A percentile compares a stretch with the other conserved stretches of the same genome.
phyloP scores from a whole-genome alignment of 2,329 filamentous ascomycete species.

The Ophiostoma quercus region DNA sequence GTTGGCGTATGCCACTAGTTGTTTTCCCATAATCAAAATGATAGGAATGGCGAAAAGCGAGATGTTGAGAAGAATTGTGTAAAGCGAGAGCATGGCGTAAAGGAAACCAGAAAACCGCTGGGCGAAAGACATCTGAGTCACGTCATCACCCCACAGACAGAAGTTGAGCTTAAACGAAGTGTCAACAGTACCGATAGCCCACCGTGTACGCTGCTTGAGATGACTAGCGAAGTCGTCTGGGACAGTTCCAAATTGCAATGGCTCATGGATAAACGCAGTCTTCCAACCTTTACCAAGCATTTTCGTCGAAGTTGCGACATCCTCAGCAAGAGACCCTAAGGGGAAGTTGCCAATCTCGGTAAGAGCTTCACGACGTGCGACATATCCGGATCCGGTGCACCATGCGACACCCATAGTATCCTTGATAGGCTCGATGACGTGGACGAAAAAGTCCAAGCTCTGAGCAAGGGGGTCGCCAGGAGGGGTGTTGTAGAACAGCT shows the following conservation, averaged over 20 bases:
- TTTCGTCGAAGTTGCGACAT: constrained; percentile 54
- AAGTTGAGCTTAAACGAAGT: constrained; percentile 57
- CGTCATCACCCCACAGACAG: constrained; percentile 50
- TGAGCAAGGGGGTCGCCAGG: constrained; percentile 53
- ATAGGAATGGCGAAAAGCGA: constrained; percentile 56
- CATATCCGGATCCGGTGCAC: constrained; percentile 59
- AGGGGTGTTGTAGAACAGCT: constrained; percentile 60
- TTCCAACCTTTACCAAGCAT: constrained; percentile 58
- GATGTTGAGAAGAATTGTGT: constrained; percentile 44
- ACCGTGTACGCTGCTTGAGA: constrained; percentile 53
- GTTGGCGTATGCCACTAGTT: constrained; percentile 51
- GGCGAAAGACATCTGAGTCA: constrained; percentile 49
- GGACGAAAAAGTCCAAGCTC: constrained; percentile 54
- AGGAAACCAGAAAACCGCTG: constrained; percentile 56
- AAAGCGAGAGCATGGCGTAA: constrained; percentile 43
- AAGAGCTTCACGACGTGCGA: constrained; percentile 53
- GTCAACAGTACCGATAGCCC: constrained; percentile 54
- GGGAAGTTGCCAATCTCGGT: constrained; percentile 59
- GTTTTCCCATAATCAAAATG: constrained; percentile 52
- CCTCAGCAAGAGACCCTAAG: constrained; percentile 54
- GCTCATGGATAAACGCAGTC: constrained; percentile 56
- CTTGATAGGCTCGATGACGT: constrained; percentile 48
- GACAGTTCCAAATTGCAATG: constrained; percentile 55
- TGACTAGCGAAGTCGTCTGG: constrained; percentile 53
- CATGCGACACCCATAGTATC: constrained; percentile 51